Evolutionary conservation across 2,329 filamentous ascomycete genomes (phyloP), one percentile per base, ranked within the genome.

Genomic region (Ceratocystis cacaofunesta): DNA sequence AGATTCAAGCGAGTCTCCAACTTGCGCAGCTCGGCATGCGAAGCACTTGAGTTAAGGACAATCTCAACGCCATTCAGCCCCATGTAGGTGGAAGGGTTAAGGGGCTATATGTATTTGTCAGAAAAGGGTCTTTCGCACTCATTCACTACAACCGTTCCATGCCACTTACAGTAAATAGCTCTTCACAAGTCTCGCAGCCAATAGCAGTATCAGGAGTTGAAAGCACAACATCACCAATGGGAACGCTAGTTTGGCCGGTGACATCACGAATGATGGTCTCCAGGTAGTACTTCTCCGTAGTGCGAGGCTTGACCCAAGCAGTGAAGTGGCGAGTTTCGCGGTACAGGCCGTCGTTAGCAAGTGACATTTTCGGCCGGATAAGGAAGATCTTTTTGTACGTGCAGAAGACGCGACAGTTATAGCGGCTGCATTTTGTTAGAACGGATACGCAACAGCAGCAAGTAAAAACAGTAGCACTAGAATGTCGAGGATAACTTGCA

Each of bases 1-100:
- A 91, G 75, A 4, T 83, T 79, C 32, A 90, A 75, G 1, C 85
- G 76, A 0, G 77, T 82, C 66, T 86, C 76, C 0, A 90, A 79
- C 72, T 90, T 90, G 19, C 85, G 77, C 7, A 90, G 74, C 69
- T 85, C 81, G 19, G 71, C 71, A n/a, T 75, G 74, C 10, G 70
- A 72, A 17, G 71, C 73, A 28, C 71, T 73, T 43, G 69, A 70
- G 65, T 73, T 73, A n/a, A 72, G 69, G 46, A 72, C 69, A 52
- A 72, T 69, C 67, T 72, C 69, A 17, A 84, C 83, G 3, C 89
- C 89, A 70, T 85, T 80, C 1, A 90, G 76, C n/a, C 82, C 81
- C 76, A 85, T 84, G 8, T 77, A 75, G 41, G 80, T 80, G 68
- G 84, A 81, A 3, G 84, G 72, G 43, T 70, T 72, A 0, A 70